phyloP scores from a whole-genome alignment of 2,329 filamentous ascomycete species.

The Exophiala sp. region DNA sequence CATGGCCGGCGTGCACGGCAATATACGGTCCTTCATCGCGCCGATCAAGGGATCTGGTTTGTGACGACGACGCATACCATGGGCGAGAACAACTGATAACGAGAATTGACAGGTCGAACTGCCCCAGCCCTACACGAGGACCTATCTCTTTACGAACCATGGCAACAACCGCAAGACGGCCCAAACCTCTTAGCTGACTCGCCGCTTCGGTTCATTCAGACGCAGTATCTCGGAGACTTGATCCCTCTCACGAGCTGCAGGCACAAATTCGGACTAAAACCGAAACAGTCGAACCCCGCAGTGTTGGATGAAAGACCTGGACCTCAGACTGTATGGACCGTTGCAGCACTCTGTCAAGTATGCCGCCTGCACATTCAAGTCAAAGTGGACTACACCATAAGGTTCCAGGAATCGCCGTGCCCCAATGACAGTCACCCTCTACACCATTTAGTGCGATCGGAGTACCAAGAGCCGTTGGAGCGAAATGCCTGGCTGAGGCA shows the following conservation, averaged over 20 bases:
- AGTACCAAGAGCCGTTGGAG: slow-evolving; percentile 23
- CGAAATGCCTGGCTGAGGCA: slow-evolving; percentile 28
- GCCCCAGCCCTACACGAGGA: slow-evolving; percentile 52
- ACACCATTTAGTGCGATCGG: slow-evolving; percentile 57
- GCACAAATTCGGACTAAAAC: slow-evolving; percentile 59
- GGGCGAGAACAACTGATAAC: slow-evolving; percentile 5
- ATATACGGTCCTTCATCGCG: slow-evolving; percentile 27
- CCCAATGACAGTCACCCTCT: slow-evolving; percentile 52
- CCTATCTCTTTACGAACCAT: slow-evolving; percentile 51
- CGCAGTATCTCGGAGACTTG: slow-evolving; percentile 30
- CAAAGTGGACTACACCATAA: slow-evolving; percentile 50
- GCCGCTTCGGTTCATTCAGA: slow-evolving; percentile 49
- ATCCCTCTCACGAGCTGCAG: slow-evolving; percentile 46
- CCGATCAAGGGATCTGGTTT: slow-evolving; percentile 26
- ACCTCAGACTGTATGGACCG: slow-evolving; percentile 50
- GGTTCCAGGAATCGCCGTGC: slow-evolving; percentile 40
- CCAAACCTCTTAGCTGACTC: slow-evolving; percentile 56
- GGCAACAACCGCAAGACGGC: slow-evolving; percentile 43
- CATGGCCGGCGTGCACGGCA: slow-evolving; percentile 28
- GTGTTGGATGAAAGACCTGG: slow-evolving; percentile 37
- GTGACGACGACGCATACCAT: slow-evolving; percentile 2
- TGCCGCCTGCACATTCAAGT: slow-evolving; percentile 63
- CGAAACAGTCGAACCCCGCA: slow-evolving; percentile 51
- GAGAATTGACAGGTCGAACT: slow-evolving; percentile 22
- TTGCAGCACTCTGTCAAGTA: slow-evolving; percentile 58